Base-by-base conservation (phyloP, 345 rosid genomes). In the Anacardium occidentale region DNA sequence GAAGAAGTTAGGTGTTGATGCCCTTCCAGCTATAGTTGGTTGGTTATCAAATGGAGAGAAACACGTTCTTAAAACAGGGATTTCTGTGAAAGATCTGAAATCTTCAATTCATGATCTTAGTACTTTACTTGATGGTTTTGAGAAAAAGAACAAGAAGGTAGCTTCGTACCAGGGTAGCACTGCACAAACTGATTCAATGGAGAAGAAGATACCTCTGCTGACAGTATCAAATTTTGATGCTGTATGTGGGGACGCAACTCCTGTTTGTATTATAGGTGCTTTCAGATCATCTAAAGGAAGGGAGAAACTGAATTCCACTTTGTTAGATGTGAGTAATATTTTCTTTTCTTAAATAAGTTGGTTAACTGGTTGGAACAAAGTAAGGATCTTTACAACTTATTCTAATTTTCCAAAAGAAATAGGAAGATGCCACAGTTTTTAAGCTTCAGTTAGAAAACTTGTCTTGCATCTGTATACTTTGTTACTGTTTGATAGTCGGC, bases 21-120 rank as follows among this genome's bases (percentile, higher is more conserved):
- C 89, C 1, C 83, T 92, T 72, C 99, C 99, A 34, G 94, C 99
- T 71, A 70, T 95, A 71, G 90, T 92, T 67, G 98, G 97, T 52
- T 91, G 94, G 93, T 77, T 88, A 34, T 84, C 95, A 2, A 91
- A 91, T 48, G 99, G 97, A 52, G 97, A 91, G 81, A 87, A 82
- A 62, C 90, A 86, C 56, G 72, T 89, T 12, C 61, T 95, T 50
- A 87, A 78, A 84, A 77, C 86, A 2, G 93, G 97, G 52, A 80
- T 92, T 66, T 83, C 89, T 48, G 96, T 92, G 62, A 95, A 88
- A 81, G 93, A 91, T 76, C 24, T 85, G 78, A 86, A 86, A 50
- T 84, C 94, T 74, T 88, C 94, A 21, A 72, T 94, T 69, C 78
- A 77, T 15, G 97, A 92, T 45, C 88, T 94, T 26, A 81, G 92